Conservation (phyloP, 371 early-diverging fungal genomes). For the Phascolomyces articulosus region DNA sequence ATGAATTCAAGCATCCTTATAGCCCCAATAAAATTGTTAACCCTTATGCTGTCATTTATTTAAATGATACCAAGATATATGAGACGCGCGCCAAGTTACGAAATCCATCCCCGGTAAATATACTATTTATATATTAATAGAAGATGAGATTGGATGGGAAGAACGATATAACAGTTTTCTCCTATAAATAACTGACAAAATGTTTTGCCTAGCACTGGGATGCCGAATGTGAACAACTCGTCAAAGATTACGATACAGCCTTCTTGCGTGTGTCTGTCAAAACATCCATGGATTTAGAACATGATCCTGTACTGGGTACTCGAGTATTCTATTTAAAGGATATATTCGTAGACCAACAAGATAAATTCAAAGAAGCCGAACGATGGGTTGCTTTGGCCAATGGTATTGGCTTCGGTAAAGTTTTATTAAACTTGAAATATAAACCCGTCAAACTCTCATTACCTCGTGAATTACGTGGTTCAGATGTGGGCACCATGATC, state of each 20-base stretch:
- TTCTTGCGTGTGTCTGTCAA: slow-evolving; percentile 36
- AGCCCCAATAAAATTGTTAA: slow-evolving; percentile 24
- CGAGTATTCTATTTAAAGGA: slow-evolving; percentile 25
- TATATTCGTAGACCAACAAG: slow-evolving; percentile 22
- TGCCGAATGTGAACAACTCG: slow-evolving; percentile 30
- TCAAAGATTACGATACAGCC: slow-evolving; percentile 28
- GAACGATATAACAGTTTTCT: no score
- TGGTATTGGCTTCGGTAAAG: slow-evolving; percentile 41
- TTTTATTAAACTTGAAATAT: slow-evolving; percentile 25
- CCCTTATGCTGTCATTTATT: slow-evolving; percentile 37
- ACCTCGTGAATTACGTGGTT: slow-evolving; percentile 25
- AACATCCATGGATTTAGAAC: slow-evolving; percentile 28
- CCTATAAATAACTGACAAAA: not conserved
- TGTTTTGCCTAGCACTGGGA: slow-evolving; percentile 47
- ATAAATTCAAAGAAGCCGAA: slow-evolving; percentile 34
- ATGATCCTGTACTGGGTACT: slow-evolving; percentile 41
- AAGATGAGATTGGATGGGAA: no score
- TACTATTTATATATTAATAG: no score
- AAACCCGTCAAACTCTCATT: slow-evolving; percentile 35
- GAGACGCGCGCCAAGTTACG: slow-evolving; percentile 29
- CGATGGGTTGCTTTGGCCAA: slow-evolving; percentile 33
- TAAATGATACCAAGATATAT: slow-evolving; percentile 35
- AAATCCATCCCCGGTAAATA: slow-evolving; percentile 32
- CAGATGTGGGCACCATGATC: slow-evolving; percentile 36
- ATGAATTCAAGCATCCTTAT: slow-evolving; percentile 36